Evolutionary conservation across 768 basidiomycete genomes (phyloP), one percentile per base, ranked within the genome.

Genomic region (Xanthoconium purpureum): DNA sequence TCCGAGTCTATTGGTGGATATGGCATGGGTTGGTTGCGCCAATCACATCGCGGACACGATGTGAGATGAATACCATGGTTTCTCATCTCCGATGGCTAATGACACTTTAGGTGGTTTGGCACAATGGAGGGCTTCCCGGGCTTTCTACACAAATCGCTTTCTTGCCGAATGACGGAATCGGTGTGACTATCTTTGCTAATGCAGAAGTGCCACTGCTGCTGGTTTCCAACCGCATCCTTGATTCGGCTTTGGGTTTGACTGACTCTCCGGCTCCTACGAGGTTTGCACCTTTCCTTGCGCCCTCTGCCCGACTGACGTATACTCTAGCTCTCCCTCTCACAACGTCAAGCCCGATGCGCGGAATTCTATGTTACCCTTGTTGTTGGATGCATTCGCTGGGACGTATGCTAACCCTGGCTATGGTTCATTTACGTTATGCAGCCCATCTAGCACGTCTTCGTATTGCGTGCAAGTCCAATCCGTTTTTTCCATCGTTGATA

Each of bases 11-110:
- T 76, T 38, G 15, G 38, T 2, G 74, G 69, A 7, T 81, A 80
- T 58, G 77, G 75, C 3, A 59, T 77, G 62, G 79, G 80, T 6
- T 80, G 78, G 78, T 37, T 18, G 37, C 68, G 75, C 6, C 46
- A 17, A 6, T 72, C 78, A 2, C 77, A 75, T 50, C 66, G 63
- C 2, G 78, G 75, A 0, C 75, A 78, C 51, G 73, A 78, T 29
- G 78, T 79, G 57, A 42, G 24, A 20, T 47, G 24, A 14, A 37
- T 28, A n/a, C 30, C 24, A 4, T 4, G 10, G 4, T 54, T 12
- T 20, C 9, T 30, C 17, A 15, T 24, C 24, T 24, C 24, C 32
- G 6, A n/a, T 37, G 24, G 15, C 56, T 50, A 14, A 14, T 47
- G 2, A 28, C 28, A 6, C 18, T 20, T 2, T 20, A 78, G 80